Evolutionary conservation across 441 rosid genomes (phyloP), one percentile per base, ranked within the genome.

Genomic region (Brassica hybrid): DNA sequence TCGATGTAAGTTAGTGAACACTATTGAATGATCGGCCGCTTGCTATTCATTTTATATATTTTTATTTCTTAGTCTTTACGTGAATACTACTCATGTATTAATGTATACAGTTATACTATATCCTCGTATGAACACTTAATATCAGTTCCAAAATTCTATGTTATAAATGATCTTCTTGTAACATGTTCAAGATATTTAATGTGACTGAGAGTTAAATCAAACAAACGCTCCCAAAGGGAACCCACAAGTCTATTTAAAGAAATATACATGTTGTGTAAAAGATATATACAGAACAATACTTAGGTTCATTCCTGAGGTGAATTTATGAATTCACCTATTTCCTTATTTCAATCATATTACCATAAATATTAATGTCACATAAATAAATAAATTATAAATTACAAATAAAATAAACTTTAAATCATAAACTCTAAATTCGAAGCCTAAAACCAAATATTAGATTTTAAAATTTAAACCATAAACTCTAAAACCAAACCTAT

Each of bases 71-170:
- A n/a, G 36, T 72, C 83, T 71, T 80, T 76, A 80, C 83, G 80
- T 76, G 70, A 60, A 76, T 71, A 67, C 61, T 80, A 71, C 83
- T 76, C 74, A 38, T 67, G 54, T 23, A 59, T 59, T 11, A 23
- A 59, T 59, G 34, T 57, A 19, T 71, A 16, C 36, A 71, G 65
- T 69, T 69, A 61, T 79, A 64, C 58, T 59, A 69, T 79, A 48
- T 74, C 65, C 25, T 74, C 27, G 36, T 66, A 80, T 74, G 82
- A 69, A 64, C 79, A 79, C 34, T 79, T 75, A 79, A 75, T 75
- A 79, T 41, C 70, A 65, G 71, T 80, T 72, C 38, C 80, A 76
- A 76, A 74, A 80, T 61, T 76, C 83, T 34, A 80, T 75, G 83
- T 71, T 66, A 75, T 79, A 64, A 74, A 74, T 79, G 76, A 69